Conservation (phyloP, 176 grass and related monocot species). For the Chrysopogon serrulatus region DNA sequence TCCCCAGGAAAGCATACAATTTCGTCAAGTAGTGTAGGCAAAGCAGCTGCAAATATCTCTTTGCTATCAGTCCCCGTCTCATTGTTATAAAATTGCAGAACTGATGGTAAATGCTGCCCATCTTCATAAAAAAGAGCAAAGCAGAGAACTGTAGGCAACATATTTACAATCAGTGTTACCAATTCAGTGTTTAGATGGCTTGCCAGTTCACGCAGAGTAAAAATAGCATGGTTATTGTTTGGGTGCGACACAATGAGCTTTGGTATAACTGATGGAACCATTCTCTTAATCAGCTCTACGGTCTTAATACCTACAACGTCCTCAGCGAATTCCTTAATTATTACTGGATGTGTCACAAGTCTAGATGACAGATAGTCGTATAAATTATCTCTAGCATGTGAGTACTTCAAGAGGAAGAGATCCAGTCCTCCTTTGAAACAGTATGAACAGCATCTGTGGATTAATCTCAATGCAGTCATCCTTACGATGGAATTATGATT, state of each 20-base stretch:
- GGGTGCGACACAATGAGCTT: conserved; percentile 78
- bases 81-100: conserved; percentile 84
- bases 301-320: conserved; percentile 73
- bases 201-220: conserved; percentile 73
- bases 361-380: conserved; percentile 70
- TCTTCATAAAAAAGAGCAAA: conserved; percentile 82
- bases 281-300: conserved; percentile 66
- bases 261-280: conserved; percentile 85
- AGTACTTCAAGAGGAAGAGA: conserved; percentile 56
- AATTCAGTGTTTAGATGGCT: conserved; percentile 59
- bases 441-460: conserved; percentile 56
- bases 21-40: conserved; percentile 82
- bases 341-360: conserved; percentile 54
- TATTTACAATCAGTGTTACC: conserved; percentile 57
- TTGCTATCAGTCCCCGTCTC: conserved; percentile 74
- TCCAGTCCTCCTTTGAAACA: conserved; percentile 78
- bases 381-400: conserved; percentile 57
- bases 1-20: conserved; percentile 90
- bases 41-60: conserved; percentile 93
- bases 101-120: conserved; percentile 55
- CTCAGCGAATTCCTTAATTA: conserved; percentile 80
- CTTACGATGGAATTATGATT: conserved; percentile 55
- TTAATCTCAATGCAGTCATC: conserved; percentile 61
- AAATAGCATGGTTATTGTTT: conserved; percentile 57
- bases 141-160: conserved; percentile 75